Conservation (phyloP, 2,329 filamentous ascomycete genomes). For the Fusarium cyanostomum region DNA sequence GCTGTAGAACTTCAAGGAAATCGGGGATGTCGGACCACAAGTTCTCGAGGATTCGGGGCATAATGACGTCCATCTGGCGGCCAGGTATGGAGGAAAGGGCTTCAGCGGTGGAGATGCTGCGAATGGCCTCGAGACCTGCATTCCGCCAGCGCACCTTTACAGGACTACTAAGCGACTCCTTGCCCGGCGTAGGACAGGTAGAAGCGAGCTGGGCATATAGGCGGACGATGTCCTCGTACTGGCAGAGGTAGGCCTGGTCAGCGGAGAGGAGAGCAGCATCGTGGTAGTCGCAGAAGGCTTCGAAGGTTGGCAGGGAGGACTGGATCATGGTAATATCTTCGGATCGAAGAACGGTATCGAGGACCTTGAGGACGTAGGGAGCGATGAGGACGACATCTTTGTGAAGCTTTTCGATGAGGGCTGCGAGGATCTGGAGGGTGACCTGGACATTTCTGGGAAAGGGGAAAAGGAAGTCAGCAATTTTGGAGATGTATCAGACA, state of each 20-base stretch:
- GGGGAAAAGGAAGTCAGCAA: slow-evolving; percentile 9
- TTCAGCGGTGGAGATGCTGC: slow-evolving; percentile 82
- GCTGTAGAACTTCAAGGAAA: slow-evolving; percentile 73
- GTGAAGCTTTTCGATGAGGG: slow-evolving; percentile 91
- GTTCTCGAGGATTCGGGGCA: slow-evolving; percentile 89
- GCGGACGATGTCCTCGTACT: slow-evolving; percentile 84
- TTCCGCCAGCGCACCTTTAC: slow-evolving; percentile 82
- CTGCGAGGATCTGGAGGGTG: slow-evolving; percentile 89
- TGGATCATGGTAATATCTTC: slow-evolving; percentile 93
- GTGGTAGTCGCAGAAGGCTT: slow-evolving; percentile 88
- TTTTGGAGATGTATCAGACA: not conserved
- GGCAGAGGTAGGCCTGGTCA: slow-evolving; percentile 82
- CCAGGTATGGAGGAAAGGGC: slow-evolving; percentile 78
- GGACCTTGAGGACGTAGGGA: slow-evolving; percentile 82
- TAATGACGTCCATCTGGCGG: slow-evolving; percentile 78
- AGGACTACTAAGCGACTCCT: slow-evolving; percentile 71
- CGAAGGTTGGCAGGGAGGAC: slow-evolving; percentile 85
- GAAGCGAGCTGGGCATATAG: slow-evolving; percentile 84
- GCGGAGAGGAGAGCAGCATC: slow-evolving; percentile 86
- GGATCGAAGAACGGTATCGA: slow-evolving; percentile 83
- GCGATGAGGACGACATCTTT: slow-evolving; percentile 92
- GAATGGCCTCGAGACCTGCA: slow-evolving; percentile 79
- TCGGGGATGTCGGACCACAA: slow-evolving; percentile 79
- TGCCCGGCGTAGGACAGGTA: slow-evolving; percentile 62
- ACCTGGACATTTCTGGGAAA: slow-evolving; percentile 84